phyloP scores from a whole-genome alignment of 768 basidiomycete species.

The Lyophyllum decastes region DNA sequence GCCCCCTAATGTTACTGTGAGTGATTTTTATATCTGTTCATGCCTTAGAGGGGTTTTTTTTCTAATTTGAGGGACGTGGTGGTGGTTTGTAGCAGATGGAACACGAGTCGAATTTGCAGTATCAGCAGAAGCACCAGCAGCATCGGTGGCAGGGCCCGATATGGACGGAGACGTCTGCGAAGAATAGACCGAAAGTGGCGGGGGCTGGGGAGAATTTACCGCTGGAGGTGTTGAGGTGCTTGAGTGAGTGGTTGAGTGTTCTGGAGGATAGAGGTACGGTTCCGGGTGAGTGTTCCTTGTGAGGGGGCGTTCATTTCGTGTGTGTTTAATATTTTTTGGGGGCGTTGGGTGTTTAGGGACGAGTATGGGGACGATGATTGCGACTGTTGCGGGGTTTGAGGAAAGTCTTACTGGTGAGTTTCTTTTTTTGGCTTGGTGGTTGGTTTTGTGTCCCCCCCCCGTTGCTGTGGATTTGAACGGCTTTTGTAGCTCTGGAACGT shows the following conservation, averaged over 20 bases:
- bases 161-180: conserved; percentile 29
- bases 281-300: conserved; percentile 38
- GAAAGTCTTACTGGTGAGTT: conserved; percentile 49
- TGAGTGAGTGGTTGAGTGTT: conserved; percentile 61
- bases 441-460: too few relatives aligned
- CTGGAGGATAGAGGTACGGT: conserved; percentile 61
- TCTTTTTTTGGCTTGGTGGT: too few relatives aligned
- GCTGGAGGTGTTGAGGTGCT: conserved; percentile 51
- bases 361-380: conserved; percentile 52
- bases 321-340: too few relatives aligned
- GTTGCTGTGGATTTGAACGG: too few relatives aligned
- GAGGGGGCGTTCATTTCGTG: too few relatives aligned
- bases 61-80: not conserved
- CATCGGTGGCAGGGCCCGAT: conserved; percentile 41
- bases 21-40: not conserved
- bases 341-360: too few relatives aligned
- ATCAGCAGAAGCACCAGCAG: too few relatives aligned
- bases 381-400: conserved; percentile 51
- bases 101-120: not conserved
- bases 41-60: too few relatives aligned
- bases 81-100: not conserved
- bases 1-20: conserved; percentile 12
- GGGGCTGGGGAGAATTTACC: conserved; percentile 58
- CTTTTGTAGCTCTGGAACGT: conserved; percentile 49
- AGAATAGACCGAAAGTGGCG: conserved; percentile 36